Base-by-base conservation (phyloP, 257 asterid genomes). In the Capsicum baccatum region DNA sequence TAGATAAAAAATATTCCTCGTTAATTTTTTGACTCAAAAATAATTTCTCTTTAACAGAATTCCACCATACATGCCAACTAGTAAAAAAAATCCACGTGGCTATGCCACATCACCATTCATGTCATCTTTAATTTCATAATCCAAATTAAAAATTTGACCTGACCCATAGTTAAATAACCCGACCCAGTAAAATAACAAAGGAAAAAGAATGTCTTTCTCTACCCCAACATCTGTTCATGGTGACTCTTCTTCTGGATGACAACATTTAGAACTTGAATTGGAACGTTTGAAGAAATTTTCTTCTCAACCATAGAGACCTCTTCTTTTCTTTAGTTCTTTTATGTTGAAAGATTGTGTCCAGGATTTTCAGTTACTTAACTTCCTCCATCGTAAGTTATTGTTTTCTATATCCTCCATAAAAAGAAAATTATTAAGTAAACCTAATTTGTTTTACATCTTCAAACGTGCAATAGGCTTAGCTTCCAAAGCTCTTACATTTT, bases 221-320 rank as follows among this genome's bases (percentile, higher is more conserved):
- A 21, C 21, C 21, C 21, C 21, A 21, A 21, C 81, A 76, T 76
- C 3, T 76, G 63, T 76, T 76, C 48, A 76, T 52, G 63, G 12
- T 52, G 63, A 76, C 64, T 52, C 15, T 37, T 21, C 44, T 52
- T 16, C 81, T 74, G 63, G 47, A 74, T 52, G 26, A 5, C 47
- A 73, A 21, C 59, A 76, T 52, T 52, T 76, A 21, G 26, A 21
- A 19, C 62, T 1, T 76, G 63, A 26, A 76, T 74, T 9, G 15
- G 81, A 9, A 50, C 63, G 52, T 76, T 76, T 52, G 81, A 54
- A 54, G 81, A 76, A 74, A 74, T 48, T 7, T 60, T 50, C 62
- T 74, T 50, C 62, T 74, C 81, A 74, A 74, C n/a, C 62, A 50
- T 74, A 50, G 19, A 50, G 39, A 50, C 81, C 60, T 74, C 47